Evolutionary conservation across 2,329 filamentous ascomycete species (phyloP).

Genomic region (Sclerotinia borealis): DNA sequence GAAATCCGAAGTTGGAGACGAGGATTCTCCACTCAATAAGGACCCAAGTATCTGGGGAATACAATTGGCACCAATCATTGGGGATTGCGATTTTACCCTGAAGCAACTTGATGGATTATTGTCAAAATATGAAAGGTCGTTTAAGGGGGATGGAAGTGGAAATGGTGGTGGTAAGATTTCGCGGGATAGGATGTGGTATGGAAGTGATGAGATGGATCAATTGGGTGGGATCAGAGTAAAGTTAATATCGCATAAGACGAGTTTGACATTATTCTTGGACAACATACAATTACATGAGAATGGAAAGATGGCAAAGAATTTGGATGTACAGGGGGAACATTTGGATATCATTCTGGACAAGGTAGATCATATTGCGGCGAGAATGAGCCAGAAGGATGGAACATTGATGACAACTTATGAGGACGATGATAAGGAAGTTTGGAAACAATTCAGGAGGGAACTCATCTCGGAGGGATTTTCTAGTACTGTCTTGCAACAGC

Average conservation of each 20-base stretch:
- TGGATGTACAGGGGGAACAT: constrained; percentile 29
- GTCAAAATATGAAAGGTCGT: constrained; percentile 38
- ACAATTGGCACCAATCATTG: constrained; percentile 46
- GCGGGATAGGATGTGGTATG: constrained; percentile 28
- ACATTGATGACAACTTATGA: constrained; percentile 32
- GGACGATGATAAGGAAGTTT: constrained; percentile 47
- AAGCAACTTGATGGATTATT: constrained; percentile 49
- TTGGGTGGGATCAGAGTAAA: constrained; percentile 34
- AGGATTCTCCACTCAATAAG: constrained; percentile 48
- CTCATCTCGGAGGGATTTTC: constrained; percentile 54
- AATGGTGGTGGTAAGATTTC: constrained; percentile 14
- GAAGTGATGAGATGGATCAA: constrained; percentile 31
- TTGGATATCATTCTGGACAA: constrained; percentile 54
- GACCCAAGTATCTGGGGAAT: constrained; percentile 40
- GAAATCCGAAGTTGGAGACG: constrained; percentile 50
- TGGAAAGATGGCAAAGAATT: constrained; percentile 33
- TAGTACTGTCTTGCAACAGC: constrained; percentile 45
- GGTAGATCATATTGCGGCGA: constrained; percentile 50
- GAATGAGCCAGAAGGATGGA: constrained; percentile 40
- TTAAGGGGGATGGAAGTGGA: constrained; percentile 13
- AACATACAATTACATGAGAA: constrained; percentile 49
- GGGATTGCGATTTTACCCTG: constrained; percentile 50
- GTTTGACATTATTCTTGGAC: constrained; percentile 51
- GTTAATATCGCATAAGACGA: constrained; percentile 46
- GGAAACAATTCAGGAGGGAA: constrained; percentile 53